phyloP scores from a whole-genome alignment of 179 eudicot genomes.

The Dionaea muscipula region DNA sequence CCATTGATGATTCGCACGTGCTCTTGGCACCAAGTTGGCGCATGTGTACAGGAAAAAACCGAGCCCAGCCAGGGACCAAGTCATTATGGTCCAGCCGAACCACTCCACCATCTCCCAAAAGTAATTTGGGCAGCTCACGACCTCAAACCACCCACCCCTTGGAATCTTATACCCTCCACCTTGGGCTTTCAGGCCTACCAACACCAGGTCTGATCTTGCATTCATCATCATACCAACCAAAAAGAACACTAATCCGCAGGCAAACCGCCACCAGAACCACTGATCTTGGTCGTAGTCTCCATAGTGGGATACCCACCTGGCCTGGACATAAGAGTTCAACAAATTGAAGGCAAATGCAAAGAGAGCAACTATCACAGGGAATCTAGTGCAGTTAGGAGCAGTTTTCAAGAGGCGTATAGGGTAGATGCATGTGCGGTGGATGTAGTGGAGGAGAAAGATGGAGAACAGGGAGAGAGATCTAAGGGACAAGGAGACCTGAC shows the following conservation, averaged over 20 bases:
- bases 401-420: constrained; percentile 44
- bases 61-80: constrained; percentile 69
- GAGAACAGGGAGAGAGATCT: constrained; percentile 34
- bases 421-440: constrained; percentile 61
- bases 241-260: constrained; percentile 41
- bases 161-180: constrained; percentile 62
- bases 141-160: constrained; percentile 56
- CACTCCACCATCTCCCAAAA: constrained; percentile 84
- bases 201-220: constrained; percentile 41
- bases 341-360: constrained; percentile 54
- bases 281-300: constrained; percentile 20
- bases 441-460: constrained; percentile 63
- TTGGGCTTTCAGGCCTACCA: constrained; percentile 46
- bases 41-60: constrained; percentile 59
- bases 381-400: constrained; percentile 3
- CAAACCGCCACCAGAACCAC: constrained; percentile 58
- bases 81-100: constrained; percentile 88
- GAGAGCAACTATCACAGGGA: constrained; percentile 41
- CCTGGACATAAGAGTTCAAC: constrained; percentile 52
- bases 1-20: constrained; percentile 52
- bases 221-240: constrained; percentile 47
- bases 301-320: constrained; percentile 57
- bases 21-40: constrained; percentile 67
- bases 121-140: constrained; percentile 70
- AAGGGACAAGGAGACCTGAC: constrained; percentile 24